phyloP scores from a whole-genome alignment of 129 eudicot genomes.

The Apium graveolens region DNA sequence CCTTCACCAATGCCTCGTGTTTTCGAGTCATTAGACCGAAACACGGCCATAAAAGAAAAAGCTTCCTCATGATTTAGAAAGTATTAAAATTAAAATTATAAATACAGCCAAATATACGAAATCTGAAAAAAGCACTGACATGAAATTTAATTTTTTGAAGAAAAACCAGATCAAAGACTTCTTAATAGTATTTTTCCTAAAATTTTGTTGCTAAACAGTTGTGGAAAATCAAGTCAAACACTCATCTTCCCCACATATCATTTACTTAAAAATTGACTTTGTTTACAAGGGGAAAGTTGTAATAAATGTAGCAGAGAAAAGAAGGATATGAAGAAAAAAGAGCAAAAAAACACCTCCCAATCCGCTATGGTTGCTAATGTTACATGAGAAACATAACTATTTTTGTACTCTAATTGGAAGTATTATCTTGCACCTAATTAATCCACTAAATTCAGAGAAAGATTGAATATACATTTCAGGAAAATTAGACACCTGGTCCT shows the following conservation, averaged over 20 bases:
- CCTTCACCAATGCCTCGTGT: background rate
- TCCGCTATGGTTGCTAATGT: background rate
- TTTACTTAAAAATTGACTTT: background rate
- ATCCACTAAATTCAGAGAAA: background rate
- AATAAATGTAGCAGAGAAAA: background rate
- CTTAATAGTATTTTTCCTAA: background rate
- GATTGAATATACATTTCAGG: background rate
- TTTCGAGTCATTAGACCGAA: too few species aligned
- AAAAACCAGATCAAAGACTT: too few species aligned
- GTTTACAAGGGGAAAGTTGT: background rate
- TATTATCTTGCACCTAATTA: background rate
- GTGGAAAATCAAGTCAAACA: background rate
- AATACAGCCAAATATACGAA: too few species aligned
- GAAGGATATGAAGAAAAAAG: background rate
- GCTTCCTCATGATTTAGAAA: background rate
- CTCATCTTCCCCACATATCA: background rate
- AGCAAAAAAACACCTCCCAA: background rate
- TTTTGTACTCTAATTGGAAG: background rate
- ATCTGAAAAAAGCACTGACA: too few species aligned
- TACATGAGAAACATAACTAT: background rate
- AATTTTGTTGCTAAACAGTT: background rate
- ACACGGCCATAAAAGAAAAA: too few species aligned
- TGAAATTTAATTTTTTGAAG: too few species aligned
- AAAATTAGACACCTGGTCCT: background rate
- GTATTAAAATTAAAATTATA: too few species aligned